Conservation (phyloP, 2,329 filamentous ascomycete genomes). For the Aschersonia sp. region DNA sequence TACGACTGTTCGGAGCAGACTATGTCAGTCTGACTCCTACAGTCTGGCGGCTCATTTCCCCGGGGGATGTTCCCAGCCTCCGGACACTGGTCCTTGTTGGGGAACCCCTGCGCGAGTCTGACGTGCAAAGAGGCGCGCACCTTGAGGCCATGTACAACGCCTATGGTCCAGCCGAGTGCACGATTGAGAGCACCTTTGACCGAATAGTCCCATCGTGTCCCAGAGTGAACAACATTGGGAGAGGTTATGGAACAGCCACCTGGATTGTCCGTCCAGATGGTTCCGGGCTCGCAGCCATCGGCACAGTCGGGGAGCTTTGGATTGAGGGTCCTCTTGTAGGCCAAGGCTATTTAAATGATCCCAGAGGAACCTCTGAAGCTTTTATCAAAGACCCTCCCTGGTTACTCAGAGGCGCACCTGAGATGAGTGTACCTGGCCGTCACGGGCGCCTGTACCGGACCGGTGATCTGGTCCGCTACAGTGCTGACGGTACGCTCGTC, state of each 20-base stretch:
- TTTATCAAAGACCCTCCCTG: conserved; percentile 13
- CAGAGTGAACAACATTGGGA: neutral
- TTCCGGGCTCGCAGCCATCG: conserved; percentile 4
- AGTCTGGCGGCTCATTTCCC: conserved; percentile 6
- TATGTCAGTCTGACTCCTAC: conserved; percentile 8
- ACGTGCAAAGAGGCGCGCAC: conserved; percentile 4
- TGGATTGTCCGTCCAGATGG: neutral
- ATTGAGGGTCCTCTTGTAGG: conserved; percentile 31
- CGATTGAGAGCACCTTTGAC: neutral
- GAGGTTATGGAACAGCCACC: neutral
- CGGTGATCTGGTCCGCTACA: conserved; percentile 9
- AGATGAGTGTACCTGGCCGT: conserved; percentile 1
- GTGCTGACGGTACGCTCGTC: conserved; percentile 1
- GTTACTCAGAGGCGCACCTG: conserved; percentile 3
- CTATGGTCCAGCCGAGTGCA: conserved; percentile 10
- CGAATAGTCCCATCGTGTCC: neutral
- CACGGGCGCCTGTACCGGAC: conserved; percentile 7
- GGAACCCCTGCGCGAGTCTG: conserved; percentile 3
- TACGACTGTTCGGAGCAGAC: conserved; percentile 4
- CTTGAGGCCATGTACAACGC: conserved; percentile 5
- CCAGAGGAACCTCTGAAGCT: conserved; percentile 13
- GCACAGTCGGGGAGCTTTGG: conserved; percentile 16
- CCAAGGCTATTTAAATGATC: conserved; percentile 30
- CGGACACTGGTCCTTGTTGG: conserved; percentile 7
- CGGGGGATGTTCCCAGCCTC: conserved; percentile 3